Conservation (phyloP, 352 stramenopile genomes). For the Halophytophthora polymorphica region DNA sequence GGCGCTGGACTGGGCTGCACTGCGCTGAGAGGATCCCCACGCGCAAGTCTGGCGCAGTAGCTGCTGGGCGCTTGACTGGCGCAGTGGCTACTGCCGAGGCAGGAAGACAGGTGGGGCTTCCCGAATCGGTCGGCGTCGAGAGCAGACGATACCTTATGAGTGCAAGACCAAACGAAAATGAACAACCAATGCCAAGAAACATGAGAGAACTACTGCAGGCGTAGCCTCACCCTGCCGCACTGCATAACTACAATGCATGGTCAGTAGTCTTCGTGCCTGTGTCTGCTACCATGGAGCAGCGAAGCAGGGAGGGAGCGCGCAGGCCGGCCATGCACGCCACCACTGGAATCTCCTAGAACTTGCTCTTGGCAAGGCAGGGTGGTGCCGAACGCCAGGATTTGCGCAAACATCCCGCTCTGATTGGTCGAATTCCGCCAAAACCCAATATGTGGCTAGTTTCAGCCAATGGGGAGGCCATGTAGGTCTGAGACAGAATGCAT, state of each 20-base stretch:
- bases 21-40: too few relatives aligned
- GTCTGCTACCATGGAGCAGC: not conserved
- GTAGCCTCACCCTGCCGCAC: too few relatives aligned
- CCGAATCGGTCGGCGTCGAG: constrained; percentile 5
- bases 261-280: too few relatives aligned
- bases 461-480: not conserved
- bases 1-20: not conserved
- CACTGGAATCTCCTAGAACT: not conserved
- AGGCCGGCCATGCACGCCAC: not conserved
- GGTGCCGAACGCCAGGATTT: constrained; percentile 3
- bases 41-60: constrained; percentile 8
- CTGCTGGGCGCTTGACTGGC: constrained; percentile 9
- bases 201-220: too few relatives aligned
- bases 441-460: not conserved
- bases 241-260: too few relatives aligned
- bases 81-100: not conserved
- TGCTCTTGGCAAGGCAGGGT: too few relatives aligned
- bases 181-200: not conserved
- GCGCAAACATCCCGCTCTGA: constrained; percentile 11
- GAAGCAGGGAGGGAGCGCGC: too few relatives aligned
- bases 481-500: not conserved
- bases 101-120: too few relatives aligned
- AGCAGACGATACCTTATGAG: constrained; percentile 32
- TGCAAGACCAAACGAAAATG: constrained; percentile 12
- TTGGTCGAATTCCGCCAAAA: not conserved